phyloP scores from a whole-genome alignment of 768 basidiomycete genomes.

The Kwoniella bestiolae region DNA sequence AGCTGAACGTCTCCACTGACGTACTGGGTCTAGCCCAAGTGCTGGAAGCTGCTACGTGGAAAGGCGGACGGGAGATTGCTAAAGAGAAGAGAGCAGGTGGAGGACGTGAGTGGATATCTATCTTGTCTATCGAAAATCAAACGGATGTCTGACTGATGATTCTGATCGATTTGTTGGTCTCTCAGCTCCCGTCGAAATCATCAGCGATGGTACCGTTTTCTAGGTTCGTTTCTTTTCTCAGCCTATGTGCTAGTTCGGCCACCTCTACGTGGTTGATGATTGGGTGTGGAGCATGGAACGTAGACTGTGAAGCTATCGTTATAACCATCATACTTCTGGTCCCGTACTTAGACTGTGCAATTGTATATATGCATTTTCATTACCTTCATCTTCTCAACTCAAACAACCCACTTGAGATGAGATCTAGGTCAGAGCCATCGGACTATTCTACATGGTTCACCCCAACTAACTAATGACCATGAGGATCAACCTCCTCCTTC shows the following conservation, averaged over 20 bases:
- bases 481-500: constrained; percentile 53
- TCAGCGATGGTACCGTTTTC: constrained; percentile 29
- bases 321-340: no score
- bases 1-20: constrained; percentile 63
- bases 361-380: no score
- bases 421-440: no score
- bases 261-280: no score
- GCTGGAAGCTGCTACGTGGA: constrained; percentile 95
- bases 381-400: no score
- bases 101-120: constrained; percentile 56
- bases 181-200: constrained; percentile 24
- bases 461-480: constrained; percentile 57
- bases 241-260: no score
- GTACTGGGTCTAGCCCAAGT: constrained; percentile 81
- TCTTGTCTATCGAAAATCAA: not conserved
- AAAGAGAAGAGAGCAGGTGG: constrained; percentile 77
- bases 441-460: no score
- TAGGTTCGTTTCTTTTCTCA: no score
- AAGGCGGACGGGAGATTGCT: constrained; percentile 91
- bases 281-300: no score
- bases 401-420: no score
- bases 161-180: not conserved
- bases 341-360: no score
- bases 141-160: constrained; percentile 1
- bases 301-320: no score